phyloP scores from a whole-genome alignment of 495 filamentous ascomycete genomes.

The Daldinia grandis region DNA sequence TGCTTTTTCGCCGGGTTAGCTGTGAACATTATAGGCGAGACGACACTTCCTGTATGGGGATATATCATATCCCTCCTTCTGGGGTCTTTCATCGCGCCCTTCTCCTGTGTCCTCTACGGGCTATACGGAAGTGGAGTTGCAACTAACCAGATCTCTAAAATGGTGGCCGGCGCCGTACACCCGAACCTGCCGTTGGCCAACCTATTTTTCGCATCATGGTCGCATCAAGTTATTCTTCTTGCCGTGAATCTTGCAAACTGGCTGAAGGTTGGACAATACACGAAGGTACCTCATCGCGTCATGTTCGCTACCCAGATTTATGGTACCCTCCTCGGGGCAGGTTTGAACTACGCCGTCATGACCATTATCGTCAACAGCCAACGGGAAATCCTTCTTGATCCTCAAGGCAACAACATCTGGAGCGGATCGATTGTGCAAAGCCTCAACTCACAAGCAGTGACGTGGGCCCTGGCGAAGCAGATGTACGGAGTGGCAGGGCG shows the following conservation, averaged over 20 bases:
- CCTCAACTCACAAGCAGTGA: slow-evolving; percentile 52
- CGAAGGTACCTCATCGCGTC: slow-evolving; percentile 55
- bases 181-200: slow-evolving; percentile 49
- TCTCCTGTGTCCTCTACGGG: slow-evolving; percentile 43
- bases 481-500: slow-evolving; percentile 45
- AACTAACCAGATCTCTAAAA: slow-evolving; percentile 49
- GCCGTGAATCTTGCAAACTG: slow-evolving; percentile 50
- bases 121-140: slow-evolving; percentile 34
- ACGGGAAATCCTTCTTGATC: slow-evolving; percentile 41
- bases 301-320: slow-evolving; percentile 55
- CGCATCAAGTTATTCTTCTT: slow-evolving; percentile 42
- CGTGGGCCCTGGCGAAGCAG: slow-evolving; percentile 56
- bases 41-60: slow-evolving; percentile 64
- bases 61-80: slow-evolving; percentile 58
- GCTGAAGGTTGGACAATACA: slow-evolving; percentile 50
- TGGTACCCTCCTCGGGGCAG: slow-evolving; percentile 52
- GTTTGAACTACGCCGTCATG: slow-evolving; percentile 57
- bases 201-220: slow-evolving; percentile 50
- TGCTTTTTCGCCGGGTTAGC: slow-evolving; percentile 61
- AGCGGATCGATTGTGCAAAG: slow-evolving; percentile 49
- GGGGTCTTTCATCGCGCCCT: slow-evolving; percentile 42
- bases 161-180: slow-evolving; percentile 48
- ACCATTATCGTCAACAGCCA: slow-evolving; percentile 46
- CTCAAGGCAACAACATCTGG: slow-evolving; percentile 50
- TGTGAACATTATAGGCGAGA: slow-evolving; percentile 56